A percentile compares a stretch with the other conserved stretches of the same genome.
phyloP scores from a whole-genome alignment of 495 filamentous ascomycete species.

The Penicillium crystallinum region DNA sequence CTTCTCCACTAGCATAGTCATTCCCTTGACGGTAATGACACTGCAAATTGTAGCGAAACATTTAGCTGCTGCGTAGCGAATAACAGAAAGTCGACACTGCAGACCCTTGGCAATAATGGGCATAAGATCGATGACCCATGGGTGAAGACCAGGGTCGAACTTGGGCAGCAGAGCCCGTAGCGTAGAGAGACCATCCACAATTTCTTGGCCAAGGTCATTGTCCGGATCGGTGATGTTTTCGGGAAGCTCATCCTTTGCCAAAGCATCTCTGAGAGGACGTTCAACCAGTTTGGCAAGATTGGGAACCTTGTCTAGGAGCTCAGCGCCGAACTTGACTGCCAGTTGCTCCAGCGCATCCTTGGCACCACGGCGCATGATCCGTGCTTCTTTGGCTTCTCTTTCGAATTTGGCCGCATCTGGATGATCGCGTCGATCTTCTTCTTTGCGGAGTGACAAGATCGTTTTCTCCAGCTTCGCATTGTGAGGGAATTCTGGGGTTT shows the following conservation, averaged over 20 bases:
- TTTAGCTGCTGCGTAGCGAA: constrained; percentile 94
- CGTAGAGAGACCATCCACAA: constrained; percentile 89
- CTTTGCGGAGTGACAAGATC: constrained; percentile 88
- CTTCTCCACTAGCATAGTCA: constrained; percentile 92
- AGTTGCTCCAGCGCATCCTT: constrained; percentile 93
- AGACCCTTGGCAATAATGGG: constrained; percentile 84
- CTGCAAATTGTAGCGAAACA: constrained; percentile 97
- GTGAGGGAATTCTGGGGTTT: constrained; percentile 87
- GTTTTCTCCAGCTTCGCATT: constrained; percentile 69
- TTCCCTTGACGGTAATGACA: constrained; percentile 86
- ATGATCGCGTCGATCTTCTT: constrained; percentile 92
- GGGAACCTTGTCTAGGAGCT: constrained; percentile 73
- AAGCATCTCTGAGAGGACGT: constrained; percentile 66
- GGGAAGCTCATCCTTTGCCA: constrained; percentile 64
- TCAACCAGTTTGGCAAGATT: constrained; percentile 76
- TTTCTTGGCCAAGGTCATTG: constrained; percentile 74
- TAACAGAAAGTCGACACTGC: constrained; percentile 79
- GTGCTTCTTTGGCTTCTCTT: constrained; percentile 74
- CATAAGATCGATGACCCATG: constrained; percentile 74
- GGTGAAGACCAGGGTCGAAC: constrained; percentile 64
- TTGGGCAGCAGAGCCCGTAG: constrained; percentile 85
- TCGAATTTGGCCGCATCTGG: constrained; percentile 85
- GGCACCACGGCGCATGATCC: constrained; percentile 84
- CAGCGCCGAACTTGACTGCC: constrained; percentile 65
- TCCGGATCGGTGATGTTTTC: constrained; percentile 62